Evolutionary conservation across 2,329 filamentous ascomycete genomes (phyloP).

Genomic region (Daldinia sp.): DNA sequence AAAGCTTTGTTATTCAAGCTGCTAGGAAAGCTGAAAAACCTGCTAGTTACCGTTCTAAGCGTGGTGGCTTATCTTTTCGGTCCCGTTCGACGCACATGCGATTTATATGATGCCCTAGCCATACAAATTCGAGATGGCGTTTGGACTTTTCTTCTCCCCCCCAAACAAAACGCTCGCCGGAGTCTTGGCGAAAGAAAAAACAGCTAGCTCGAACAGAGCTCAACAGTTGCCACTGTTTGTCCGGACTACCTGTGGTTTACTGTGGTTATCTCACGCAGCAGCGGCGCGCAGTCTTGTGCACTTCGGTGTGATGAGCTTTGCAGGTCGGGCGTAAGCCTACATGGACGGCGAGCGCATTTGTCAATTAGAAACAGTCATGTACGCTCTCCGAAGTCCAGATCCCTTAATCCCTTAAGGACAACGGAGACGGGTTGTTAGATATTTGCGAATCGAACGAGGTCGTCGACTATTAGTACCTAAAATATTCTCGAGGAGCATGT

Average conservation of each 20-base stretch:
- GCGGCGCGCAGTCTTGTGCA: background rate
- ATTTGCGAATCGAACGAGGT: background rate
- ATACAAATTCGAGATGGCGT: background rate
- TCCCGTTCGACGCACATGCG: background rate
- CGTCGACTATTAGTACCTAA: background rate
- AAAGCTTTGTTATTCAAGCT: background rate
- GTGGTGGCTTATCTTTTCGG: background rate
- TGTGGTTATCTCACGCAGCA: background rate
- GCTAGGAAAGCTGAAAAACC: background rate
- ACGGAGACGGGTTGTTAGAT: background rate
- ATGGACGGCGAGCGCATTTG: background rate
- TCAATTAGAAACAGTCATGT: background rate
- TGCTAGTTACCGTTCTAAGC: background rate
- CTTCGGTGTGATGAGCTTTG: background rate
- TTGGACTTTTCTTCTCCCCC: background rate
- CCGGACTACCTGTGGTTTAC: background rate
- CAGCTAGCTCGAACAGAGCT: too few relatives aligned
- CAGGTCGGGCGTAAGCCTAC: background rate
- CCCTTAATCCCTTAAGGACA: background rate
- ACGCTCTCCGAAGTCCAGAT: background rate
- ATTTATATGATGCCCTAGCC: too few relatives aligned
- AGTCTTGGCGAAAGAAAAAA: slow-evolving; percentile 2
- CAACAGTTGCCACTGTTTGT: background rate
- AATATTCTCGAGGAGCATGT: background rate
- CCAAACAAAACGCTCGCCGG: background rate